phyloP scores from a whole-genome alignment of 805 yeast species.

The Candida ortonii region DNA sequence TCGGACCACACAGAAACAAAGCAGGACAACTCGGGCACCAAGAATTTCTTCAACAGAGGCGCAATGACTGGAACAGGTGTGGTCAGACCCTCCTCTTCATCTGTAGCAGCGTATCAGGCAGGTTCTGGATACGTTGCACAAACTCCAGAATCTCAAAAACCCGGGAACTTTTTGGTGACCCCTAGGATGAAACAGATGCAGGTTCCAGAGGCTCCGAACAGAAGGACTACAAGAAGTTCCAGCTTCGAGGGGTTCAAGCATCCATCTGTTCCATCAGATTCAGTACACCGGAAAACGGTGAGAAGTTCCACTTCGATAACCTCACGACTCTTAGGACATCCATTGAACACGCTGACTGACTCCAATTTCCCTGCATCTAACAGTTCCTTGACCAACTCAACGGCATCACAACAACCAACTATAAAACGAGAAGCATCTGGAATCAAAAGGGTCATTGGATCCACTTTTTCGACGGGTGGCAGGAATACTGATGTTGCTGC shows the following conservation, averaged over 20 bases:
- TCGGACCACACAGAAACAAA: conserved; percentile 11
- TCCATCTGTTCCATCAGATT: conserved; percentile 24
- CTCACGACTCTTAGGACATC: conserved; percentile 28
- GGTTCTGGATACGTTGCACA: conserved; percentile 18
- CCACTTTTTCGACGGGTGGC: conserved; percentile 19
- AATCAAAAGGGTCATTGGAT: conserved; percentile 25
- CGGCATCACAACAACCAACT: conserved; percentile 7
- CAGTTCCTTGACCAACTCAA: conserved; percentile 7
- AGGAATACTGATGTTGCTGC: conserved; percentile 10
- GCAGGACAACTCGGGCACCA: conserved; percentile 3
- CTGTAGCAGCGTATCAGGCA: conserved; percentile 7
- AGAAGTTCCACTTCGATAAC: conserved; percentile 29
- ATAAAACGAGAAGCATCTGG: conserved; percentile 17
- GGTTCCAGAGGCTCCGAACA: conserved; percentile 39
- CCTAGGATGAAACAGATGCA: conserved; percentile 37
- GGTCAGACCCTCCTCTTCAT: conserved; percentile 4
- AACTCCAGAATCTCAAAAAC: conserved; percentile 26
- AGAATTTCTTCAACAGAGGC: conserved; percentile 8
- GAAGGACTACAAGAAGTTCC: conserved; percentile 32
- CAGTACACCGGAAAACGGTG: conserved; percentile 26
- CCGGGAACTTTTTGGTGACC: conserved; percentile 33
- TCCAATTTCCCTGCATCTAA: conserved; percentile 22
- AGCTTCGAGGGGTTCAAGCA: conserved; percentile 25
- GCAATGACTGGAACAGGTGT: conserved; percentile 3
- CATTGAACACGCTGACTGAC: conserved; percentile 23